Evolutionary conservation across 177 flowering plant genomes (phyloP), one percentile per base, ranked within the genome.

Genomic region (Tripterygium wilfordii): DNA sequence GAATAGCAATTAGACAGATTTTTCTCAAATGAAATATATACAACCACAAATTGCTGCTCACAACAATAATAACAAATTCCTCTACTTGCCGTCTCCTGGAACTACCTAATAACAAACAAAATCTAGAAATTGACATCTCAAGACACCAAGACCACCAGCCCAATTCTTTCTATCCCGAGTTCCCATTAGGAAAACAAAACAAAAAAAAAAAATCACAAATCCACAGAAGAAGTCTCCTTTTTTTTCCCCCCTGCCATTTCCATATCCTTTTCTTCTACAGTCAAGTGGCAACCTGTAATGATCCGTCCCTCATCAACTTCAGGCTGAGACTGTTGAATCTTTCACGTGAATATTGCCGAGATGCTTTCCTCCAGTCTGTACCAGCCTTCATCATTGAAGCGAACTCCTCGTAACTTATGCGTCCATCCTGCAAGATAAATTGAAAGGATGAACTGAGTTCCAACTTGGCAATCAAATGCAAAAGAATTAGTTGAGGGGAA

Each of bases 321-420:
- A 78, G 60, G 71, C 80, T 78, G 22, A 81, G 69, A 55, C 68
- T 78, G 67, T 76, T 81, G 61, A 78, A 81, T 47, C 79, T 64
- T 49, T 80, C 81, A 30, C 87, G 66, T 1, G 87, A 80, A 55
- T 78, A 80, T 48, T 80, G 83, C 48, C 81, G 65, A 0, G 86
- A 80, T 25, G 81, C 86, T 53, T 77, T 77, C 57, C 83, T 75
- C 83, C 87, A 80, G 57, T 80, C 87, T 30, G 83, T 80, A 10
- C 87, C 83, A 0, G 87, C 81, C 59, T 80, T 80, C 86, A 80
- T 80, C 86, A 77, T 80, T 10, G 65, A 58, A 44, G 73, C 76
- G 57, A 80, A 80, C 60, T 80, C 86, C 43, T 72, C 83, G 17
- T 77, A 80, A 55, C 86, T 80, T 53, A 80, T 80, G 12, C 75